Evolutionary conservation across 1,139 yeast species (phyloP).

Genomic region (Diutina pseudorugosa): DNA sequence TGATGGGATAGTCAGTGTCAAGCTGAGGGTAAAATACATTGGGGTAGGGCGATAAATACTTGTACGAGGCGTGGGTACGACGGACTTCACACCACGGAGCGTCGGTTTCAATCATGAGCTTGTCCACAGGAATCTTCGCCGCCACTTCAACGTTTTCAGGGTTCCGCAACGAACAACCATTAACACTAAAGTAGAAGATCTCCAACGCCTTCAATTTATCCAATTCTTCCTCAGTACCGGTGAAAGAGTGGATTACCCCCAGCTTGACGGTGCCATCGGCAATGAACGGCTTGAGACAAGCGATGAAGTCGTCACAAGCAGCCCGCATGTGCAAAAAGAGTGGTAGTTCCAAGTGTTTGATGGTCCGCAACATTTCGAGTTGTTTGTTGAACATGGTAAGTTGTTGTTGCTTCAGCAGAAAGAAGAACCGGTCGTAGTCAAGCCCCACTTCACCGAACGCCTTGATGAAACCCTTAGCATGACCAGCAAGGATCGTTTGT

Average conservation of each 20-base stretch:
- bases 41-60: slow-evolving; percentile 41
- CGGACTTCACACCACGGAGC: slow-evolving; percentile 98
- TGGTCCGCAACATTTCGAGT: slow-evolving; percentile 44
- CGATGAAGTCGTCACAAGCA: slow-evolving; percentile 71
- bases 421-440: slow-evolving; percentile 82
- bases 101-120: slow-evolving; percentile 79
- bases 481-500: slow-evolving; percentile 37
- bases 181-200: slow-evolving; percentile 61
- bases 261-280: slow-evolving; percentile 30
- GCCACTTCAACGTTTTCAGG: slow-evolving; percentile 64
- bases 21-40: slow-evolving; percentile 39
- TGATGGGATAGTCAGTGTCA: not conserved
- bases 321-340: slow-evolving; percentile 82
- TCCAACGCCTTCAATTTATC: slow-evolving; percentile 41
- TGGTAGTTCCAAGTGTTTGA: slow-evolving; percentile 45
- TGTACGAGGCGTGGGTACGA: slow-evolving; percentile 66
- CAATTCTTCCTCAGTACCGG: slow-evolving; percentile 65
- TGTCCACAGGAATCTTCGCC: slow-evolving; percentile 49
- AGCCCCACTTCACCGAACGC: slow-evolving; percentile 92
- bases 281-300: slow-evolving; percentile 45
- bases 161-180: slow-evolving; percentile 85
- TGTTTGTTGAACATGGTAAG: slow-evolving; percentile 56
- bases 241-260: slow-evolving; percentile 89
- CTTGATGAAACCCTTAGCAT: slow-evolving; percentile 36
- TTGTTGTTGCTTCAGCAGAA: slow-evolving; percentile 60